Base-by-base conservation (phyloP, 805 yeast genomes). In the Pichia rugopelliculosa region DNA sequence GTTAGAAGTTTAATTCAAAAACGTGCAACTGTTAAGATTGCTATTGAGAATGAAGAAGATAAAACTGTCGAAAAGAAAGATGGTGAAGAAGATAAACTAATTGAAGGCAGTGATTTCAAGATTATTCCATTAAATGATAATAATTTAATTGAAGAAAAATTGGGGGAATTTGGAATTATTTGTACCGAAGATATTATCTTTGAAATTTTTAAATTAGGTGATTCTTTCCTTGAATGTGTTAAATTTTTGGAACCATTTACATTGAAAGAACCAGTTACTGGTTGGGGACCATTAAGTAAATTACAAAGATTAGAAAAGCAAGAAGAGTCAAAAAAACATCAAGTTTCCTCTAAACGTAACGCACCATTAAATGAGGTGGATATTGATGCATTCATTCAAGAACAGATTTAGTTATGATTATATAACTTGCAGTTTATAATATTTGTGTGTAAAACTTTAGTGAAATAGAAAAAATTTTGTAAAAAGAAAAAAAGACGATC, bases 171-270 rank as follows among this genome's bases (percentile, higher is more conserved):
- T 46, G 89, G 91, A 25, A 69, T 83, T 51, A 79, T 86, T 53
- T 86, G 95, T 77, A 75, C 84, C 18, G 93, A 86, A 69, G 95
- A 86, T 66, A 72, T 86, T 48, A 77, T 86, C 46, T 87, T 82
- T 59, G 91, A 85, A 66, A 72, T 86, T 46, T 72, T 70, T 20
- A 63, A 80, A 17, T 58, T 84, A 56, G 85, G 88, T 18, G 87
- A 79, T 23, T 68, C 74, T 52, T 86, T 86, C 70, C 78, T 80
- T 56, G 66, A 66, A 25, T 78, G 80, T 49, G 70, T 75, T 50
- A 70, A 72, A 56, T 85, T 87, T 73, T 62, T 86, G 57, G 72
- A 75, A 50, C 93, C 95, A 36, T 84, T 86, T 69, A 70, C 74
- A 57, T 71, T 86, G 58, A 81, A 75, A 53, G 73, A 81, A 33